Conservation (phyloP, 2,329 filamentous ascomycete species). For the Nigrospora oryzae region DNA sequence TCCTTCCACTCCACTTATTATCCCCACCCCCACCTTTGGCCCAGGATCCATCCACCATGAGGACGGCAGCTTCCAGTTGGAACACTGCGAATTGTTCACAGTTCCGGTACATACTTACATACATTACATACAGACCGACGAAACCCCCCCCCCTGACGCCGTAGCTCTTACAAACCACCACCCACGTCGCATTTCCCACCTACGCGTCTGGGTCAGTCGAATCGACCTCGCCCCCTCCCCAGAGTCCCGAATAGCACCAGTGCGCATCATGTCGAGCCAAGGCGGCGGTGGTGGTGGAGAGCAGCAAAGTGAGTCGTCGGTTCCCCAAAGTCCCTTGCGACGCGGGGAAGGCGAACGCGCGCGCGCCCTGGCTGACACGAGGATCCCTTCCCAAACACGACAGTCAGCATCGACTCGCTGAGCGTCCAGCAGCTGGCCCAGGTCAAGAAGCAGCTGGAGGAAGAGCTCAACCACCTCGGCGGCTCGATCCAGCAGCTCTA, state of each 20-base stretch:
- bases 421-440: constrained; percentile 77
- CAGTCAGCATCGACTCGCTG: constrained; percentile 64
- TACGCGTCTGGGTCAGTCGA: too few species aligned
- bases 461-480: constrained; percentile 91
- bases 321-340: neutral
- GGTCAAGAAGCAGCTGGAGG: constrained; percentile 92
- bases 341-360: neutral
- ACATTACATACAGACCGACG: too few species aligned
- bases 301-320: neutral
- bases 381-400: neutral
- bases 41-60: too few species aligned
- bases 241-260: neutral
- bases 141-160: neutral
- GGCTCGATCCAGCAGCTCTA: constrained; percentile 84
- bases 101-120: too few species aligned
- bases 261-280: constrained; percentile 2
- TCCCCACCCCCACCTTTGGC: too few species aligned
- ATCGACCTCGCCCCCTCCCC: too few species aligned
- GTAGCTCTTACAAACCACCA: neutral
- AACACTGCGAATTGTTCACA: too few species aligned
- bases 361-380: neutral
- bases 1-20: too few species aligned
- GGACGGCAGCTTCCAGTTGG: too few species aligned
- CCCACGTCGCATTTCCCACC: neutral
- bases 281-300: neutral